Evolutionary conservation across 1,139 yeast species (phyloP).

Genomic region (Arxiozyma telluris): DNA sequence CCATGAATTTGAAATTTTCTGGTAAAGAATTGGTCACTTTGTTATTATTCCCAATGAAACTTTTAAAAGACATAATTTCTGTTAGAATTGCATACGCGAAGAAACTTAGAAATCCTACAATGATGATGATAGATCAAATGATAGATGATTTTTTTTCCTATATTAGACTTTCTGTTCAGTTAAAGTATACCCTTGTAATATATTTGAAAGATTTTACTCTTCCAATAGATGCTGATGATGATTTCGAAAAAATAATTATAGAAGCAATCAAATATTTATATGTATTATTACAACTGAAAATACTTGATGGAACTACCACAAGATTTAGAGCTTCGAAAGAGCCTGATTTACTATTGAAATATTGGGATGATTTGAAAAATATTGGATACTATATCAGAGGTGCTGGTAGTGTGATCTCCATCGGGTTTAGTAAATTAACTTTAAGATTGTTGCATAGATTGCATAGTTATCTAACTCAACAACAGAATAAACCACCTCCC

Average conservation of each 20-base stretch:
- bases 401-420: slow-evolving; percentile 79
- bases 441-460: slow-evolving; percentile 61
- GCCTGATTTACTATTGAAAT: slow-evolving; percentile 77
- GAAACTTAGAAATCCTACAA: slow-evolving; percentile 74
- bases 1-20: slow-evolving; percentile 68
- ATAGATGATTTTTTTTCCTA: slow-evolving; percentile 77
- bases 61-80: slow-evolving; percentile 72
- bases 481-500: slow-evolving; percentile 54
- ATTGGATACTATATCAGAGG: slow-evolving; percentile 71
- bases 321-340: slow-evolving; percentile 81
- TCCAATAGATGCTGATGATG: slow-evolving; percentile 55
- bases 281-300: slow-evolving; percentile 61
- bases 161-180: slow-evolving; percentile 64
- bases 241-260: slow-evolving; percentile 63
- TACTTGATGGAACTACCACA: slow-evolving; percentile 66
- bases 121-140: slow-evolving; percentile 95
- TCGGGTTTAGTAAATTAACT: slow-evolving; percentile 59
- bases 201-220: slow-evolving; percentile 76
- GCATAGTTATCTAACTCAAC: slow-evolving; percentile 62
- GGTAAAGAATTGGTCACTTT: slow-evolving; percentile 53
- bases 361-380: slow-evolving; percentile 67
- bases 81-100: slow-evolving; percentile 72
- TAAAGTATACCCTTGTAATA: slow-evolving; percentile 60
- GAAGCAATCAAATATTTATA: slow-evolving; percentile 70
- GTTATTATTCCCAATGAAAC: slow-evolving; percentile 69